Evolutionary conservation across 306 rosid species (phyloP), one percentile per base, ranked within the genome.

Genomic region (Fagus crenata): DNA sequence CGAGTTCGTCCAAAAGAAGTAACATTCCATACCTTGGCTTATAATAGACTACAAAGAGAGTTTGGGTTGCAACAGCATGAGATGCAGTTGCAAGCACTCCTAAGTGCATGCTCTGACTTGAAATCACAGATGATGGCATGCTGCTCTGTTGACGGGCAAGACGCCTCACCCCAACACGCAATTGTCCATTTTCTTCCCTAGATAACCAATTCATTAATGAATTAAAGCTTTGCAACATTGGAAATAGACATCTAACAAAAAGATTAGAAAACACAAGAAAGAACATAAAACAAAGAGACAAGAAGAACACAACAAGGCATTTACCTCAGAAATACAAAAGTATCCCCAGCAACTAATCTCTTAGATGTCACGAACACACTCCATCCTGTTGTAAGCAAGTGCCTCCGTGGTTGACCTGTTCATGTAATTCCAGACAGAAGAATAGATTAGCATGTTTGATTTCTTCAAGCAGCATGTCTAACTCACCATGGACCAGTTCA

Each of bases 71-170:
- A 82, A 91, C 93, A 70, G 99, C 97, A 81, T 95, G 98, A 33
- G 97, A 91, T 69, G 99, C 99, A 73, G 99, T 95, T 59, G 97
- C 99, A 22, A 95, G 97, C 80, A 95, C 96, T 75, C 99, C 99
- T 31, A 89, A 80, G 84, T 92, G 97, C 99, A 95, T 95, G 86
- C 98, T 95, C 77, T 92, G 97, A 75, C 97, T 87, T 28, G 99
- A 95, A 67, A 95, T 88, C 76, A 92, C 99, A 9, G 99, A 95
- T 37, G 97, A 84, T 1, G 99, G 90, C 96, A 95, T 89, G 89
- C 83, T 90, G 78, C 86, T 89, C 37, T 88, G 91, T 73, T 95
- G 99, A 71, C 89, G 86, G 80, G 93, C 84, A 85, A 87, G 91
- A 71, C 96, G 92, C 78, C 97, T 84, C 63, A 95, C 96, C 64